These are phyloP conservation scores for Aeschynomene evenia DNA, from an alignment of 306 rosid species.

Conservation along the genomic window DNA sequence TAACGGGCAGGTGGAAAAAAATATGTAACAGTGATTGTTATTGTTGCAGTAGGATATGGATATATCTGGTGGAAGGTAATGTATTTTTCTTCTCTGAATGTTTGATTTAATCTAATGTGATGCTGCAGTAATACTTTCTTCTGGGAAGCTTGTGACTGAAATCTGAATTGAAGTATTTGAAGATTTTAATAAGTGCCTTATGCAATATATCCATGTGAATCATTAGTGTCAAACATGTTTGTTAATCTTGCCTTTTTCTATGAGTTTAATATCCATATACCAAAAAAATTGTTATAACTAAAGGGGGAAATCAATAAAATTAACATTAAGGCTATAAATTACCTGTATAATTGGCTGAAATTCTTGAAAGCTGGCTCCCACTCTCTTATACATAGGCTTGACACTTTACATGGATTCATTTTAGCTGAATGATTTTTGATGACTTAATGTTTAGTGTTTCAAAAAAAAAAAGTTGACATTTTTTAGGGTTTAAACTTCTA, in stretches of 20 bases:
- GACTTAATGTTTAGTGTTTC: neutral
- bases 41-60: conserved; percentile 77
- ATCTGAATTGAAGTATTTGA: neutral
- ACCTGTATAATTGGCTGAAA: neutral
- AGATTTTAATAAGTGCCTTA: neutral
- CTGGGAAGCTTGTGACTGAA: conserved; percentile 9
- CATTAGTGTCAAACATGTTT: neutral
- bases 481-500: neutral
- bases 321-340: neutral
- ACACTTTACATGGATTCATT: neutral
- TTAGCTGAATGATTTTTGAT: neutral
- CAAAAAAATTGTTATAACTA: neutral
- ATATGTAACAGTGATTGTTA: conserved; percentile 62
- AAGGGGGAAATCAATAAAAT: neutral
- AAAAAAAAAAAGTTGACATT: neutral
- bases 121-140: conserved; percentile 10
- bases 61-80: conserved; percentile 93
- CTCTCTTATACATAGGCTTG: neutral
- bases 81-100: conserved; percentile 15
- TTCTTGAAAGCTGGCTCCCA: neutral
- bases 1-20: conserved; percentile 59
- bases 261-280: neutral
- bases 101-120: conserved; percentile 24
- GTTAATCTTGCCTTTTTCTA: neutral
- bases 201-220: neutral